phyloP scores from a whole-genome alignment of 495 filamentous ascomycete genomes.

The Margaritispora aquatica region DNA sequence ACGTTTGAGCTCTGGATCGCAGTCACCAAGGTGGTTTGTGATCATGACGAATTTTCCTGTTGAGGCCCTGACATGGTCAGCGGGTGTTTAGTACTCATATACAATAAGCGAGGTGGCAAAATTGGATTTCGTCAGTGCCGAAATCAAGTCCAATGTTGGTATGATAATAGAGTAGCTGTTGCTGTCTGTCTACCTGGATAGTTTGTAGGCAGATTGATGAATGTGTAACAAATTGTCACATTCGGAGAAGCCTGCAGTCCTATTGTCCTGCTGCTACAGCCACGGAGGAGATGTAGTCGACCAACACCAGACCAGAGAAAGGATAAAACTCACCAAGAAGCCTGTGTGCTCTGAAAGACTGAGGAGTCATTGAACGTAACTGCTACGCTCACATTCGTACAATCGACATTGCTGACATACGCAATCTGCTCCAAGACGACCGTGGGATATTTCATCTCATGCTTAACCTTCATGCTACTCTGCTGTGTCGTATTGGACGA shows the following conservation, averaged over 20 bases:
- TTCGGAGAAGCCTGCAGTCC: too few species aligned
- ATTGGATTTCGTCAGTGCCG: too few species aligned
- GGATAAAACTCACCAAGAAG: slow-evolving; percentile 10
- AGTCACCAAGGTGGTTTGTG: slow-evolving; percentile 26
- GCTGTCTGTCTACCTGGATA: too few species aligned
- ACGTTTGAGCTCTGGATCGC: slow-evolving; percentile 23
- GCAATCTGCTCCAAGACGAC: slow-evolving; percentile 28
- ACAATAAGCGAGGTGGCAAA: too few species aligned
- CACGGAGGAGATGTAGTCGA: too few species aligned
- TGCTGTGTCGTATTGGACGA: slow-evolving; percentile 14
- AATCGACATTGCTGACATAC: slow-evolving; percentile 20
- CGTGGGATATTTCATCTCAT: slow-evolving; percentile 22
- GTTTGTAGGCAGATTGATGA: too few species aligned
- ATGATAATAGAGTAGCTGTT: too few species aligned
- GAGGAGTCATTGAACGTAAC: slow-evolving; percentile 22
- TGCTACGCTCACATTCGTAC: slow-evolving; percentile 17
- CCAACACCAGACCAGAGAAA: not conserved
- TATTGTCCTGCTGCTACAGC: too few species aligned
- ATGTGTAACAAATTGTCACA: too few species aligned
- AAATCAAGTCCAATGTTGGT: too few species aligned
- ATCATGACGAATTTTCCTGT: slow-evolving; percentile 22
- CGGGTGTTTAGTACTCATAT: too few species aligned
- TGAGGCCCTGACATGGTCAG: not conserved
- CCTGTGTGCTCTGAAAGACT: slow-evolving; percentile 18
- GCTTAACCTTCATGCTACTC: slow-evolving; percentile 21